Percentiles rank a stretch among this genome's conserved stretches.
Conservation (phyloP, 768 basidiomycete species). For the Asterophora parasitica region DNA sequence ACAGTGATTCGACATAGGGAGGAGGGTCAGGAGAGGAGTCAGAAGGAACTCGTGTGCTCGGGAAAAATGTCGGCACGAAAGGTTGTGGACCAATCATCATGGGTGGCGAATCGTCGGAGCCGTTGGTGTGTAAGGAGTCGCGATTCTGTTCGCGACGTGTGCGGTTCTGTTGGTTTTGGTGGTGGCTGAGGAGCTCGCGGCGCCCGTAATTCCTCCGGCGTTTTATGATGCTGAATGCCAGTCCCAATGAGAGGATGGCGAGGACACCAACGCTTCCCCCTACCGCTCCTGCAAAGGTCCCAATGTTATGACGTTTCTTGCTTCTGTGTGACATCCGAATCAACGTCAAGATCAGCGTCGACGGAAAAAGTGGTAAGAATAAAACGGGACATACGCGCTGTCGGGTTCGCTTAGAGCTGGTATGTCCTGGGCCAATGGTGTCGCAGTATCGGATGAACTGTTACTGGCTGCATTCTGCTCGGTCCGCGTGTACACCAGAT, state of each 20-base stretch:
- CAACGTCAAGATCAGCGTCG: not conserved
- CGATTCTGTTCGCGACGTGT: no score
- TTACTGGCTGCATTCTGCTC: slow-evolving; percentile 7
- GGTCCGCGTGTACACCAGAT: slow-evolving; percentile 34
- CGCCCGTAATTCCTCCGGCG: slow-evolving; percentile 37
- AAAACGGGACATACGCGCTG: slow-evolving; percentile 31
- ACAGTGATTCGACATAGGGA: slow-evolving; percentile 28
- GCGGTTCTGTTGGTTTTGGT: no score
- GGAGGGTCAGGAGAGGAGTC: slow-evolving; percentile 41
- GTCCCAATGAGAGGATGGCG: slow-evolving; percentile 37
- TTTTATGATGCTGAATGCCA: slow-evolving; percentile 48
- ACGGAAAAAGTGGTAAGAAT: no score
- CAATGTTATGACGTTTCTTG: slow-evolving; percentile 29
- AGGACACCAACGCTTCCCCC: slow-evolving; percentile 50
- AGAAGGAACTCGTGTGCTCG: slow-evolving; percentile 38
- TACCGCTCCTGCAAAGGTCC: slow-evolving; percentile 52
- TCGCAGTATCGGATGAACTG: slow-evolving; percentile 2
- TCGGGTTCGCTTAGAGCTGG: slow-evolving; percentile 18
- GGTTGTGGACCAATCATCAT: slow-evolving; percentile 44
- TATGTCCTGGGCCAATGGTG: slow-evolving; percentile 18
- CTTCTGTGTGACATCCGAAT: no score
- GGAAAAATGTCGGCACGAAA: slow-evolving; percentile 57
- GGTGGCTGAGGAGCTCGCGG: slow-evolving; percentile 26
- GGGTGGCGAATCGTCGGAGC: slow-evolving; percentile 31
- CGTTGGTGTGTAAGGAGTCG: slow-evolving; percentile 23